Evolutionary conservation across 495 filamentous ascomycete genomes (phyloP).

Genomic region (Paragyromitra xinjiangensis): DNA sequence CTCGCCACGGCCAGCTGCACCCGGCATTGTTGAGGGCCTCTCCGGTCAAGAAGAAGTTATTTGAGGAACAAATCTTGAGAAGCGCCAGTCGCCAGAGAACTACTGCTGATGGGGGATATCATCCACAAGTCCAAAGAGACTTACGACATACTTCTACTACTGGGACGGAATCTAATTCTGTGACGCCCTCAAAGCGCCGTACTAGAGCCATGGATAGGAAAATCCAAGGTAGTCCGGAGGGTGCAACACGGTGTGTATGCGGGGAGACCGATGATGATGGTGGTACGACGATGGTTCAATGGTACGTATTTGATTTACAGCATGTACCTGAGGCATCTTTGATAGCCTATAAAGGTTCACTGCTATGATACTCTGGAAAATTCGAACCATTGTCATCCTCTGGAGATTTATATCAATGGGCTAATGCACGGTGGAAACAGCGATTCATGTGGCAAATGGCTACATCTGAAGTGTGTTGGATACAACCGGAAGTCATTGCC

Average conservation of each 20-base stretch:
- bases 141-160: slow-evolving; percentile 14
- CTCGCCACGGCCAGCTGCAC: slow-evolving; percentile 43
- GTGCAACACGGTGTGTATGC: slow-evolving; percentile 53
- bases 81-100: slow-evolving; percentile 36
- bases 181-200: slow-evolving; percentile 28
- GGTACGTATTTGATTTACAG: slow-evolving; percentile 31
- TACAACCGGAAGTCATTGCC: slow-evolving; percentile 52
- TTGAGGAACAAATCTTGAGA: slow-evolving; percentile 47
- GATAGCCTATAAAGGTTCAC: neutral
- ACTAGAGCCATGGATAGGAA: slow-evolving; percentile 34
- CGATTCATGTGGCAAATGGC: slow-evolving; percentile 54
- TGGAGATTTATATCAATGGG: neutral
- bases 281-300: slow-evolving; percentile 55
- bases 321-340: slow-evolving; percentile 4
- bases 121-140: slow-evolving; percentile 12
- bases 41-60: slow-evolving; percentile 50
- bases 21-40: slow-evolving; percentile 39
- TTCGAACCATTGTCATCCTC: neutral
- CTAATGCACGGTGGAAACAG: slow-evolving; percentile 38
- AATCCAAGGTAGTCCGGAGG: slow-evolving; percentile 28
- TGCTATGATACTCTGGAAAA: slow-evolving; percentile 4
- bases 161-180: slow-evolving; percentile 14
- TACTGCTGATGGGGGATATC: slow-evolving; percentile 46
- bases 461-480: slow-evolving; percentile 55
- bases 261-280: slow-evolving; percentile 48